Base-by-base conservation (phyloP, 768 basidiomycete genomes). In the Erythrobasidium yunnanense region DNA sequence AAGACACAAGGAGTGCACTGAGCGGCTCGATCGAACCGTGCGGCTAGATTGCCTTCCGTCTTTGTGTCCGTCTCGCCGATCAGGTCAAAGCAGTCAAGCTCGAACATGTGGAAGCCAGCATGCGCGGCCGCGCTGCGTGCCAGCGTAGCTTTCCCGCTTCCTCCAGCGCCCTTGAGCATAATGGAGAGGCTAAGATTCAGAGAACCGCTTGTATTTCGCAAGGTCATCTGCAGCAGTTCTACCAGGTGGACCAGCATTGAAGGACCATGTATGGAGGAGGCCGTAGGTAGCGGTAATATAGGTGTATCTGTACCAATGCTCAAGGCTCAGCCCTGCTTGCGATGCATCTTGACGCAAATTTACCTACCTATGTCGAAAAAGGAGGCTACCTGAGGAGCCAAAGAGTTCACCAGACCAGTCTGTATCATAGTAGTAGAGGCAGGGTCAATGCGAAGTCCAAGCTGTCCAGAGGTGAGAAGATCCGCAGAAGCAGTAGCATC, bases 71-170 rank as follows among this genome's bases (percentile, higher is more conserved):
- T 85, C 53, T 97, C 92, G 1, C 85, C 87, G 5, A 91, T 71
- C 4, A 91, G 71, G 58, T 88, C 83, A 73, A 84, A 96, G 73
- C 90, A 92, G 68, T 95, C 85, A 49, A 93, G 79, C 91, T 96
- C 4, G 73, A 88, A 79, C 0, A 89, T 66, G 75, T 90, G 89
- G 65, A 91, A 80, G 13, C 89, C 90, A 1, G 90, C 76, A 2
- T 77, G 76, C 23, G 73, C 58, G 0, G 79, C 77, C 0, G 78
- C 70, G 23, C 63, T 69, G 4, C 75, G 74, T 0, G 84, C 81
- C 4, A 81, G 76, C 0, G 85, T 85, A 67, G 82, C 83, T 77
- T 96, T 97, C 1, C 95, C 93, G 0, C 80, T 79, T 1, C 92
- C 91, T 60, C 86, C 79, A 0, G 84, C 79, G 0, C 93, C 93